A percentile compares a stretch with the other conserved stretches of the same genome.
phyloP scores from a whole-genome alignment of 495 filamentous ascomycete species.

The Aspergillus diversus region DNA sequence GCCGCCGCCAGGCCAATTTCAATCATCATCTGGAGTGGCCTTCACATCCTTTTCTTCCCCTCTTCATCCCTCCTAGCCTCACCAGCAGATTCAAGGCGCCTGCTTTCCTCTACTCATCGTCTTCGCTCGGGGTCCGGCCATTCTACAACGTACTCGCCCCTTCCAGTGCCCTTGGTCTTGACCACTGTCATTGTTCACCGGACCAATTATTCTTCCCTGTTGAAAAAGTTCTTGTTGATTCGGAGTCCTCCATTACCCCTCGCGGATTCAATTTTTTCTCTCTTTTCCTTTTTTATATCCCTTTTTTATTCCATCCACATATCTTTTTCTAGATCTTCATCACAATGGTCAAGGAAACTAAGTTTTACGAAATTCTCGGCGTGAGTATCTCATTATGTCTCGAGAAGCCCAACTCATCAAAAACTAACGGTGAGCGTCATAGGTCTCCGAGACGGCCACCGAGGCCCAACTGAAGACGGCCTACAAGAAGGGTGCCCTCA shows the following conservation, averaged over 20 bases:
- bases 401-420: neutral
- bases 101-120: neutral
- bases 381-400: slow-evolving; percentile 54
- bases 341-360: slow-evolving; percentile 90
- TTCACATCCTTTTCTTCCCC: slow-evolving; percentile 24
- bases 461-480: slow-evolving; percentile 86
- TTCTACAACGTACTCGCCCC: slow-evolving; percentile 20
- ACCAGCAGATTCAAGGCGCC: slow-evolving; percentile 11
- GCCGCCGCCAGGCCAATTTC: neutral
- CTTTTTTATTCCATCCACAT: neutral
- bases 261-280: slow-evolving; percentile 22
- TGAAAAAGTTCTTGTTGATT: slow-evolving; percentile 30
- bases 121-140: slow-evolving; percentile 13
- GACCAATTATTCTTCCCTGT: slow-evolving; percentile 18
- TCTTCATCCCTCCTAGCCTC: slow-evolving; percentile 18
- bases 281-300: slow-evolving; percentile 1
- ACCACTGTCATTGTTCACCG: slow-evolving; percentile 1
- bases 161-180: slow-evolving; percentile 20
- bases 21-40: neutral
- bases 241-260: slow-evolving; percentile 18
- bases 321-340: slow-evolving; percentile 21
- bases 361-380: slow-evolving; percentile 83
- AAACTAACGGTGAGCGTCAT: slow-evolving; percentile 32
- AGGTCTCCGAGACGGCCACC: slow-evolving; percentile 73
- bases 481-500: slow-evolving; percentile 87